Base-by-base conservation (phyloP, 192 early-diverging fungal genomes). In the Mortierella hygrophila region DNA sequence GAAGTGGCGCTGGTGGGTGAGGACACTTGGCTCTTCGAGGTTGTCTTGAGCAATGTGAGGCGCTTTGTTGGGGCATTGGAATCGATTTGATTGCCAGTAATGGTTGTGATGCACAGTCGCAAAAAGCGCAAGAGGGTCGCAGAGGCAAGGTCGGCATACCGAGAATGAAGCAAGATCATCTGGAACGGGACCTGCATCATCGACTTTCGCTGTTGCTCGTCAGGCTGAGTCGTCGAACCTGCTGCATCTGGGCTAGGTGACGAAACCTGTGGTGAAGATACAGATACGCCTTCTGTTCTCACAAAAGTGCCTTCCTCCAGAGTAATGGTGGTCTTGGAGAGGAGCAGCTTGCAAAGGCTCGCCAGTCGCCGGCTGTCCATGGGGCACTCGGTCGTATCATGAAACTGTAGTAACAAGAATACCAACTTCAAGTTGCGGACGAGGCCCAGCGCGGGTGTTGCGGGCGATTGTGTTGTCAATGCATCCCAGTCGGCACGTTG, bases 151-250 rank as follows among this genome's bases (percentile, higher is more conserved):
- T 80, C 55, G 2, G 83, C 57, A 75, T 76, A 72, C 46, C 83
- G 83, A 35, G 75, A 52, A 65, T 85, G 83, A 37, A 85, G 78
- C 1, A 85, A 37, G 5, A 80, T 72, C 83, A 85, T 85, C 46
- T 85, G 83, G 41, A 85, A 85, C 1, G 83, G 83, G 4, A 76
- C 78, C 32, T 85, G 83, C 40, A 80, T 76, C 57, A 78, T 47
- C 3, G 83, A 47, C 47, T 68, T 79, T 41, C 65, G 35, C 21
- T 80, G 57, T 5, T 47, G 76, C 35, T 46, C 42, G 44, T 68
- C 49, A 47, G 35, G 4, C 57, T 44, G 32, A 10, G 71, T 6
- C 38, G 4, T 3, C 8, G 20, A 18, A 20, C 29, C 38, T 65
- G 15, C 68, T 20, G 23, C 11, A 15, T 41, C 54, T 21, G 29